Percentiles rank a stretch among this genome's conserved stretches.
Conservation (phyloP, 108 stramenopile genomes). For the Skeletonema menzelii region DNA sequence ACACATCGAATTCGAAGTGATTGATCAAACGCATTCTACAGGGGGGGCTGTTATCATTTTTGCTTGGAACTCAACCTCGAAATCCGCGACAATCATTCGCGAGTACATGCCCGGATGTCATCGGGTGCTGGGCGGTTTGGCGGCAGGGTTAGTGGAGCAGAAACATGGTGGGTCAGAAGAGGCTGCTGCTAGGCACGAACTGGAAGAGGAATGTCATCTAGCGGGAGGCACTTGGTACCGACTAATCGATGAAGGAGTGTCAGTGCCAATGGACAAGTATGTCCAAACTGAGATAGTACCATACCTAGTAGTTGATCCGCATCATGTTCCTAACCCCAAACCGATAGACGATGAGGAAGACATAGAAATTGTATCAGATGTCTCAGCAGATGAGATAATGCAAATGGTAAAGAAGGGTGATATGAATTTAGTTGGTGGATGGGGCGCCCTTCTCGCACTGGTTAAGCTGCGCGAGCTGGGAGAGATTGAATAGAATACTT, state of each 20-base stretch:
- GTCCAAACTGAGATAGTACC: conserved; percentile 61
- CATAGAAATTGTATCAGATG: conserved; percentile 71
- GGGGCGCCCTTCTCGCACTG: conserved; percentile 69
- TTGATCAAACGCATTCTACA: conserved; percentile 39
- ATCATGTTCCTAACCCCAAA: conserved; percentile 60
- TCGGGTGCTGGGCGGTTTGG: conserved; percentile 60
- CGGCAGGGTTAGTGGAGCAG: conserved; percentile 80
- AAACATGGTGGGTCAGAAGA: conserved; percentile 30
- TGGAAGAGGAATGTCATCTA: conserved; percentile 86
- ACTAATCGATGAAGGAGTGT: conserved; percentile 48
- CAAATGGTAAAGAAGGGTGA: conserved; percentile 65
- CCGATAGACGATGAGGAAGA: conserved; percentile 84
- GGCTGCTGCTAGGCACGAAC: conserved; percentile 66
- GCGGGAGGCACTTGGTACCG: conserved; percentile 73
- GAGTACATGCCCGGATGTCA: conserved; percentile 84
- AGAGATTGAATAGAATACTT: conserved; percentile 40
- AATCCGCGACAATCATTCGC: conserved; percentile 70
- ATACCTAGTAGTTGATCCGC: conserved; percentile 75
- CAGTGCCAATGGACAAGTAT: conserved; percentile 84
- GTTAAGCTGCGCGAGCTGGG: conserved; percentile 76
- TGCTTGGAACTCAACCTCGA: conserved; percentile 74
- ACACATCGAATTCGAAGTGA: conserved; percentile 63
- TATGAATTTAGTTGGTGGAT: conserved; percentile 82
- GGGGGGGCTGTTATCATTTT: conserved; percentile 74
- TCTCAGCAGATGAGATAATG: conserved; percentile 62